Evolutionary conservation across 257 asterid genomes (phyloP).

Genomic region (Salvia splendens): DNA sequence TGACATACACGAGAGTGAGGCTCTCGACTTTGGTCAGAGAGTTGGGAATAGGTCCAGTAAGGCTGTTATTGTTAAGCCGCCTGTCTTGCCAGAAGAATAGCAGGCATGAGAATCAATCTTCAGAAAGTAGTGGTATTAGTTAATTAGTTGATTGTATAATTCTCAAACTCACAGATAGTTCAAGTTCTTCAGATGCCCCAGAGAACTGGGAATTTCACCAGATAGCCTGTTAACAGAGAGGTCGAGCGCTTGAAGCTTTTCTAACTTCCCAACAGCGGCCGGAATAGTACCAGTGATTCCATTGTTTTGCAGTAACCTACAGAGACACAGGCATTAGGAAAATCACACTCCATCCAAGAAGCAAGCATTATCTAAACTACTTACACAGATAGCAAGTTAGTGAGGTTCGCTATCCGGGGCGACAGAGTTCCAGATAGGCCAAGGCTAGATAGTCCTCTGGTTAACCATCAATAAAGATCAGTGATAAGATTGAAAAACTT

Average conservation of each 20-base stretch:
- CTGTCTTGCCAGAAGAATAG: slow-evolving; percentile 60
- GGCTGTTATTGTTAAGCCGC: slow-evolving; percentile 93
- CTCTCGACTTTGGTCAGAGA: slow-evolving; percentile 63
- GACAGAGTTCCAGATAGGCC: slow-evolving; percentile 83
- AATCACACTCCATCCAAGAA: not conserved
- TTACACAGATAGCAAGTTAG: slow-evolving; percentile 83
- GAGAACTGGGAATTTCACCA: slow-evolving; percentile 71
- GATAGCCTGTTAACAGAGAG: slow-evolving; percentile 73
- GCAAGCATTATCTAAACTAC: slow-evolving; percentile 32
- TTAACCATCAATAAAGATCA: slow-evolving; percentile 4
- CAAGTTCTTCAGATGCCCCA: slow-evolving; percentile 65
- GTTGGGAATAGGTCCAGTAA: slow-evolving; percentile 69
- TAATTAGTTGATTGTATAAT: not conserved
- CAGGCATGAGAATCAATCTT: slow-evolving; percentile 31
- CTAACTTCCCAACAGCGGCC: slow-evolving; percentile 64
- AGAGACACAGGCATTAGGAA: not conserved
- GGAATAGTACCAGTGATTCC: slow-evolving; percentile 80
- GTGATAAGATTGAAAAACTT: too few relatives aligned
- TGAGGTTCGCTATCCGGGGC: slow-evolving; percentile 80
- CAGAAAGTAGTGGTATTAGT: not conserved
- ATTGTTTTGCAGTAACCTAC: slow-evolving; percentile 93
- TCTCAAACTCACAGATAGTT: slow-evolving; percentile 66
- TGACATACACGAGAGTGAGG: slow-evolving; percentile 78
- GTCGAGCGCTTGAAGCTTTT: slow-evolving; percentile 83
- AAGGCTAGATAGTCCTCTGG: slow-evolving; percentile 82